phyloP scores from a whole-genome alignment of 805 yeast genomes.

The Candida chilensis region DNA sequence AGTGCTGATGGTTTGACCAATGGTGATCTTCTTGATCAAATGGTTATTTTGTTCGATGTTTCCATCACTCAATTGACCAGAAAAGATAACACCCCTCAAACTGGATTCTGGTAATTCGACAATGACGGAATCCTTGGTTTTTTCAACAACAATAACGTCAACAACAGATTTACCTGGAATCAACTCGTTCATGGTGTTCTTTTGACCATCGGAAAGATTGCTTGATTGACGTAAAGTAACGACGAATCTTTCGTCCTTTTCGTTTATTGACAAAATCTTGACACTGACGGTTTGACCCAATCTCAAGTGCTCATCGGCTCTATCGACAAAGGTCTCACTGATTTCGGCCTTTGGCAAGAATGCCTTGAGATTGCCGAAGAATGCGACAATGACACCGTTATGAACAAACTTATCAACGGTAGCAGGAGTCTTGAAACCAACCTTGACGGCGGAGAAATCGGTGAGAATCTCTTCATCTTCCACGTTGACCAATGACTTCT shows the following conservation, averaged over 20 bases:
- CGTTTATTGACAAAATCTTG: constrained; percentile 52
- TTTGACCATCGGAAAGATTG: constrained; percentile 38
- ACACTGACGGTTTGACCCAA: constrained; percentile 80
- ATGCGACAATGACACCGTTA: constrained; percentile 75
- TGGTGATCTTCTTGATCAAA: constrained; percentile 46
- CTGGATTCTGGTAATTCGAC: constrained; percentile 47
- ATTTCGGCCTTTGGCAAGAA: constrained; percentile 84
- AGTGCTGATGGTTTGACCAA: constrained; percentile 55
- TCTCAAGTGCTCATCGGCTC: constrained; percentile 70
- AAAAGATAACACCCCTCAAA: constrained; percentile 61
- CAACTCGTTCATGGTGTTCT: constrained; percentile 33
- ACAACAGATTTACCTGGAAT: constrained; percentile 56
- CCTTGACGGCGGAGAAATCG: constrained; percentile 23
- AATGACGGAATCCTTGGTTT: constrained; percentile 61
- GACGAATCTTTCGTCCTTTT: constrained; percentile 41
- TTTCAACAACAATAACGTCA: constrained; percentile 57
- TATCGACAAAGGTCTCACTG: constrained; percentile 75
- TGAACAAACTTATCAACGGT: constrained; percentile 65
- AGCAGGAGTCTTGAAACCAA: constrained; percentile 54
- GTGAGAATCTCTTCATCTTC: constrained; percentile 45
- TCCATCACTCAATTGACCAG: constrained; percentile 73
- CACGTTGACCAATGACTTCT: constrained; percentile 71
- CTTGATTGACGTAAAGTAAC: constrained; percentile 70
- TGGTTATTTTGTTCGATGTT: constrained; percentile 68
- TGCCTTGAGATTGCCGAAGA: constrained; percentile 72